A percentile compares a stretch with the other conserved stretches of the same genome.
phyloP scores from a whole-genome alignment of 2,329 filamentous ascomycete genomes.

The Exserohilum rostratum region DNA sequence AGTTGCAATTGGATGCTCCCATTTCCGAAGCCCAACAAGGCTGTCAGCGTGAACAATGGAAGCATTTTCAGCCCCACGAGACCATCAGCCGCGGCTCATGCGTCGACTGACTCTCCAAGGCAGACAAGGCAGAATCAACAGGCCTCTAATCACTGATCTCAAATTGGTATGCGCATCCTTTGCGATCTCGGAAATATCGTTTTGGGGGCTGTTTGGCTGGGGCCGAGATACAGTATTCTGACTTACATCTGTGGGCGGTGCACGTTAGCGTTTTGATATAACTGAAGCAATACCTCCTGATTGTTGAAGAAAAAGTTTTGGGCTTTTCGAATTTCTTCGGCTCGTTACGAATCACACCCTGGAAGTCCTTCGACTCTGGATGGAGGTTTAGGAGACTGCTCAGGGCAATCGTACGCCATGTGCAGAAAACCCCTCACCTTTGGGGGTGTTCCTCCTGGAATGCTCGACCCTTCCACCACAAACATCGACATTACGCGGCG shows the following conservation, averaged over 20 bases:
- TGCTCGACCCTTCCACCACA: not conserved
- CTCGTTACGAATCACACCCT: not conserved
- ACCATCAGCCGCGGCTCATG: not conserved
- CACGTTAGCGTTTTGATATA: not conserved
- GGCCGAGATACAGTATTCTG: not conserved
- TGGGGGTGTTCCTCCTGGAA: conserved; percentile 2
- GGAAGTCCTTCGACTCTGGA: not conserved
- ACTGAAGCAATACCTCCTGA: not conserved
- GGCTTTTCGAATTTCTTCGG: not conserved
- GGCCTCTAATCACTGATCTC: not conserved
- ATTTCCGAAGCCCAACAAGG: no score
- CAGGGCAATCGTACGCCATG: not conserved
- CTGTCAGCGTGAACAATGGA: not conserved
- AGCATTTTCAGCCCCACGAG: not conserved
- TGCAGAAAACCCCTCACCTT: not conserved
- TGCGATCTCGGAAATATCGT: not conserved
- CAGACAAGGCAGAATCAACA: not conserved
- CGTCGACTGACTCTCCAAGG: not conserved
- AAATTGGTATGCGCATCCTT: no score
- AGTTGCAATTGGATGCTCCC: not conserved
- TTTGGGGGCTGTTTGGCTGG: not conserved
- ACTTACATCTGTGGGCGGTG: not conserved
- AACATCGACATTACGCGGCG: not conserved
- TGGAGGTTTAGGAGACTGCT: not conserved
- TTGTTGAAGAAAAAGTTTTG: not conserved